Conservation (phyloP, 1,284 basidiomycete genomes). For the Termitomyces sp. region DNA sequence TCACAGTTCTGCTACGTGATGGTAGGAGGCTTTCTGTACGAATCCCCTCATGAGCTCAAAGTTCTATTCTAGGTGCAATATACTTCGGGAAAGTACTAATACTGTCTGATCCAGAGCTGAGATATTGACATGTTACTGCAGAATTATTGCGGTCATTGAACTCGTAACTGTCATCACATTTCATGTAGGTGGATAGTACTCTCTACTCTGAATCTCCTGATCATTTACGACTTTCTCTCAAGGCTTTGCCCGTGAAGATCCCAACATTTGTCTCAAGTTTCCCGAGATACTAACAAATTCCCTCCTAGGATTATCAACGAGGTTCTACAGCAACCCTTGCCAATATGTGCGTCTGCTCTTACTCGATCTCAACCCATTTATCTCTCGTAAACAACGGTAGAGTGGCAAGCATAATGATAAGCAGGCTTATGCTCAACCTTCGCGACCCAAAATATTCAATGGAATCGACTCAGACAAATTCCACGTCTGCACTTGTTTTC, state of each 20-base stretch:
- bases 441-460: conserved; percentile 20
- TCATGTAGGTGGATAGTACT: conserved; percentile 15
- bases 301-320: conserved; percentile 16
- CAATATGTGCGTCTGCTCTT: conserved; percentile 15
- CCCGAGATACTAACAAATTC: neutral
- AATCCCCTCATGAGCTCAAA: neutral
- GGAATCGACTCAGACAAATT: neutral
- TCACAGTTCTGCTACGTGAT: conserved; percentile 25
- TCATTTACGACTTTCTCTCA: neutral
- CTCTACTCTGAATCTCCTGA: neutral
- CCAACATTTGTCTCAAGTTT: neutral
- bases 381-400: conserved; percentile 9
- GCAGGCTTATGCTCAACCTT: conserved; percentile 28
- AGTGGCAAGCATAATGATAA: conserved; percentile 27
- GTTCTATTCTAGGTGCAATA: conserved; percentile 20
- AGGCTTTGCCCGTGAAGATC: conserved; percentile 13
- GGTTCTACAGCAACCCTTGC: conserved; percentile 20
- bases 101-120: neutral
- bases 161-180: conserved; percentile 23
- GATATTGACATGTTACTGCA: conserved; percentile 5
- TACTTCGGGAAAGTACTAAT: conserved; percentile 25
- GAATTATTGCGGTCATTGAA: conserved; percentile 22
- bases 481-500: neutral
- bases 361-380: neutral
- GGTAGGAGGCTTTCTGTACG: conserved; percentile 13